Conservation (phyloP, 805 yeast species). For the Candida morakotiae region DNA sequence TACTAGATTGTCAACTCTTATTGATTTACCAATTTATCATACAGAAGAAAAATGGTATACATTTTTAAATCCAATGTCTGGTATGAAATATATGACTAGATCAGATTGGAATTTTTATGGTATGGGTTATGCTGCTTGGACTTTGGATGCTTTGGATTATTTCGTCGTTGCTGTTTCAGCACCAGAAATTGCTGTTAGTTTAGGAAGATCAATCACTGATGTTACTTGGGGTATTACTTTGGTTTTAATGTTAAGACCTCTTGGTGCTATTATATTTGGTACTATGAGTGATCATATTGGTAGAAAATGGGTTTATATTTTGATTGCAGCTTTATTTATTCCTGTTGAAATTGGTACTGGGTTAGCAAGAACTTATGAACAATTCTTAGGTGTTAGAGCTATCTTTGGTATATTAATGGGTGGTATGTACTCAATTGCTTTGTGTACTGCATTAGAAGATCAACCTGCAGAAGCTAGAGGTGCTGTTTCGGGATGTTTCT, state of each 20-base stretch:
- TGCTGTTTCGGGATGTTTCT: conserved; percentile 63
- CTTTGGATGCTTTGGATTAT: conserved; percentile 65
- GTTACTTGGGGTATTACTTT: conserved; percentile 66
- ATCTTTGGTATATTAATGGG: conserved; percentile 58
- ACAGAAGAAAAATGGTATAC: conserved; percentile 24
- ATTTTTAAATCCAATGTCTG: conserved; percentile 39
- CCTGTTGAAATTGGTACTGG: conserved; percentile 62
- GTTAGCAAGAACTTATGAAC: conserved; percentile 51
- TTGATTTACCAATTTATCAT: conserved; percentile 23
- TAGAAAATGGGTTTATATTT: conserved; percentile 53
- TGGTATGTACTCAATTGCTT: conserved; percentile 52
- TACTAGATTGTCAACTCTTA: conserved; percentile 15
- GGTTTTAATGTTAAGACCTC: conserved; percentile 64
- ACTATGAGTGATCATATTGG: conserved; percentile 57
- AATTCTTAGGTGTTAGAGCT: conserved; percentile 61
- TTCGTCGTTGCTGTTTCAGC: conserved; percentile 55
- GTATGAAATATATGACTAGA: conserved; percentile 16
- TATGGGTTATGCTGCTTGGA: conserved; percentile 56
- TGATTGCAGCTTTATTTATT: conserved; percentile 43
- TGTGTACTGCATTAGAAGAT: conserved; percentile 52
- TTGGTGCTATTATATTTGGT: conserved; percentile 64
- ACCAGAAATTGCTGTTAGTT: conserved; percentile 40
- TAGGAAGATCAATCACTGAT: conserved; percentile 44
- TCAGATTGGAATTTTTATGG: conserved; percentile 47
- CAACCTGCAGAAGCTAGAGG: conserved; percentile 51